phyloP scores from a whole-genome alignment of 163 green algal species.

The Chlamydomonas reinhardtii region DNA sequence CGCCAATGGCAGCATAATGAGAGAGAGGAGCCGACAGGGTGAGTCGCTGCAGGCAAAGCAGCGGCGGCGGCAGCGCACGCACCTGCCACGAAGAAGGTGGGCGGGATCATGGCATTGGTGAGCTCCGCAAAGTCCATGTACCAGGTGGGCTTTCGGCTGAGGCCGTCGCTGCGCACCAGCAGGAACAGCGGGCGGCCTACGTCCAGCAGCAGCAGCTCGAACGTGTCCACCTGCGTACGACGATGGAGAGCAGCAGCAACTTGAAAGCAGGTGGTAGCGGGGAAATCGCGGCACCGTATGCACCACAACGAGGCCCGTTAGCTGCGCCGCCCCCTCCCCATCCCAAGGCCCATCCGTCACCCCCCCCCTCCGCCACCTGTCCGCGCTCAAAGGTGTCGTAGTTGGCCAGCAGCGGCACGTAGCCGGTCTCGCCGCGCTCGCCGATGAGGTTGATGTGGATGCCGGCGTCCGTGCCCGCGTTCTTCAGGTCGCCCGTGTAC shows the following conservation, averaged over 20 bases:
- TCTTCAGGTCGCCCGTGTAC: conserved; percentile 72
- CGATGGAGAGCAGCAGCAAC: no score
- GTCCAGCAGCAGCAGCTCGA: conserved; percentile 66
- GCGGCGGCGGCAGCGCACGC: background rate
- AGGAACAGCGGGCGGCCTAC: conserved; percentile 60
- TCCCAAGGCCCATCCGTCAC: no score
- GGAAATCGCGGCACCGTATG: no score
- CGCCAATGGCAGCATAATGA: no score
- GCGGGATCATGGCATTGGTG: conserved; percentile 8
- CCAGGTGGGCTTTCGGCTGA: conserved; percentile 65
- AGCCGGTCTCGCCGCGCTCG: conserved; percentile 66
- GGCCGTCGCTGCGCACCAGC: conserved; percentile 64
- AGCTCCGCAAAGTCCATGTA: conserved; percentile 65
- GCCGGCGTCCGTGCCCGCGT: conserved; percentile 70
- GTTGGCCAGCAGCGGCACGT: conserved; percentile 60
- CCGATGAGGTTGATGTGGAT: conserved; percentile 69
- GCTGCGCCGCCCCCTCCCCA: no score
- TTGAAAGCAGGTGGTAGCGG: no score
- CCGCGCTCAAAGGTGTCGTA: conserved; percentile 72
- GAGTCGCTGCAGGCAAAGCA: background rate
- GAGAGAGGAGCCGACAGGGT: no score
- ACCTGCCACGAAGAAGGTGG: conserved; percentile 45
- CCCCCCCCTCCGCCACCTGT: conserved; percentile 58
- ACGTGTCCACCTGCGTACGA: conserved; percentile 64
- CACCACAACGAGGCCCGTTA: no score